Conservation (phyloP, 2,329 filamentous ascomycete genomes). For the Paramyrothecium roridum region DNA sequence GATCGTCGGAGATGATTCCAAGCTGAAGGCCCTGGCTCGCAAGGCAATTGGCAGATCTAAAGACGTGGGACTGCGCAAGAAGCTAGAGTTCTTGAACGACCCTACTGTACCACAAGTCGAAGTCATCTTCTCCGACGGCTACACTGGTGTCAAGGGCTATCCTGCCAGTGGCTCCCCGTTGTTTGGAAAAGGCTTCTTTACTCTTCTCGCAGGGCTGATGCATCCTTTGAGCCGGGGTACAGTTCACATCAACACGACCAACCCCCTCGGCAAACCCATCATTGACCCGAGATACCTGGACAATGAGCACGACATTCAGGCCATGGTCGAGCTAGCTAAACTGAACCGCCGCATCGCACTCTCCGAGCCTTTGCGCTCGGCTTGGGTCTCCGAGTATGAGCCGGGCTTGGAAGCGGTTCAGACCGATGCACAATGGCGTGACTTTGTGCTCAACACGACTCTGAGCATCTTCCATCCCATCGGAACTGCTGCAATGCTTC, state of each 20-base stretch:
- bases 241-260: neutral
- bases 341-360: neutral
- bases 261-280: neutral
- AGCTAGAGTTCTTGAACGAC: neutral
- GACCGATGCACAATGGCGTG: neutral
- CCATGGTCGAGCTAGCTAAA: neutral
- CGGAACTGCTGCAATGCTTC: neutral
- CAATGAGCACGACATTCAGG: neutral
- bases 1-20: neutral
- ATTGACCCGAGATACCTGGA: neutral
- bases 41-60: neutral
- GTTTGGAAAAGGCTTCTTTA: neutral
- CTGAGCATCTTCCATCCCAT: neutral
- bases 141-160: neutral
- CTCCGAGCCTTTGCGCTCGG: neutral
- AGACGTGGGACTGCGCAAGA: neutral
- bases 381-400: neutral
- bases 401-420: neutral
- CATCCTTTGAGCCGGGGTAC: neutral
- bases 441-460: neutral
- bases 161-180: neutral
- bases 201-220: neutral
- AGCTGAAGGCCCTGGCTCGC: neutral
- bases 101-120: neutral
- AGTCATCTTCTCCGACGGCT: neutral